Evolutionary conservation across 1,284 basidiomycete species (phyloP).

Genomic region (Omphalotus olearius): DNA sequence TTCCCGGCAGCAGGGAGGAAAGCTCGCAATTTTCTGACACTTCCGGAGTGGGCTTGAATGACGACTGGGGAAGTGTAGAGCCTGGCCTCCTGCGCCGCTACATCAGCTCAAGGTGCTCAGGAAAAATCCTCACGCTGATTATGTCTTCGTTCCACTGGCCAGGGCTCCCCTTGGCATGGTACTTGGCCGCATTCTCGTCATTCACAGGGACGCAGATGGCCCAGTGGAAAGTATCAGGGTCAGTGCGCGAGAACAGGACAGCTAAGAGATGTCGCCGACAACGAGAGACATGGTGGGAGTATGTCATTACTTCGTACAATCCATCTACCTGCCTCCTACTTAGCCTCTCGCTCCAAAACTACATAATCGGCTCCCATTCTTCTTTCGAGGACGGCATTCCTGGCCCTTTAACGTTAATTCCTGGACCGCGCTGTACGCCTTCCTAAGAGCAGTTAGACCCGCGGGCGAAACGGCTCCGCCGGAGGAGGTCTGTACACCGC

Average conservation of each 20-base stretch:
- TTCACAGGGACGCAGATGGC: neutral
- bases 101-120: constrained; percentile 17
- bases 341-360: constrained; percentile 78
- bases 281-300: neutral
- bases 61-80: neutral
- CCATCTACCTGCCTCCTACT: constrained; percentile 58
- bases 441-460: constrained; percentile 47
- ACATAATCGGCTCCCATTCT: constrained; percentile 83
- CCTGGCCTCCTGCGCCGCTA: constrained; percentile 16
- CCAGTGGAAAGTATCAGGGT: constrained; percentile 2
- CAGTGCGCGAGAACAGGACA: neutral
- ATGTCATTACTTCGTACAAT: constrained; percentile 76
- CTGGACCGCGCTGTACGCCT: constrained; percentile 49
- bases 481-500: constrained; percentile 54
- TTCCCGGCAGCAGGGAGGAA: neutral
- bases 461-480: constrained; percentile 39
- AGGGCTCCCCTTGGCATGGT: neutral
- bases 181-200: neutral
- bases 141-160: constrained; percentile 13
- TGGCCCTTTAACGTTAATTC: constrained; percentile 40
- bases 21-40: neutral
- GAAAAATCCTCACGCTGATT: constrained; percentile 16
- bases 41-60: neutral
- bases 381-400: constrained; percentile 75
- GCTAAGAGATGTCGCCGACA: neutral